Evolutionary conservation across 306 rosid genomes (phyloP), one percentile per base, ranked within the genome.

Genomic region (Gastrolobium villosum): DNA sequence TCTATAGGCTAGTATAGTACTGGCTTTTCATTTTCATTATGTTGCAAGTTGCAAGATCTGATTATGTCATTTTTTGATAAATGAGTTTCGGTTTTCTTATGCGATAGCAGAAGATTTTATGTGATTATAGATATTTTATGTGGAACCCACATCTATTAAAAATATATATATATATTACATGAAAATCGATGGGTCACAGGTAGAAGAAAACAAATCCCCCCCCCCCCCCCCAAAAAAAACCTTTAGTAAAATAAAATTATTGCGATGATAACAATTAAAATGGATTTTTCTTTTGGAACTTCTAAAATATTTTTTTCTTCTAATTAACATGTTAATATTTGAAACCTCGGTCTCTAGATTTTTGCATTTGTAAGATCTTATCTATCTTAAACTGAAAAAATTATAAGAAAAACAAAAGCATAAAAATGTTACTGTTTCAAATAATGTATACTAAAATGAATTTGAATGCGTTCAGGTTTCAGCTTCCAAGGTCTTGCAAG

Each of bases 401-500:
- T 20, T 20, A 20, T 20, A 43, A 43, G 3, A 13, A 44, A 65
- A 8, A 14, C 1, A 6, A 66, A n/a, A 11, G 10, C 26, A 34
- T 10, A 26, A 40, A 5, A 62, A 15, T 35, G 56, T 28, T 20
- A 26, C 4, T 4, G 4, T 15, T 53, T 15, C 11, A 53, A 28
- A 53, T 3, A n/a, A 15, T 31, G 1, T 9, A 36, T 15, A 41
- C 8, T 6, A 32, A 72, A 43, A 14, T 20, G 63, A 10, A 57
- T n/a, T 44, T 56, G 41, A 74, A 53, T 72, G 65, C 1, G 13
- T 5, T 44, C 85, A 94, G 98, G 96, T 79, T 52, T 87, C 98
- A 68, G 91, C 98, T 20, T 59, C 96, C 0, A 89, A 81, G 63
- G 94, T 90, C 68, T 78, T 94, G 83, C 98, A 94, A 20, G 98